Conservation (phyloP, 768 basidiomycete genomes). For the Lactifluus volemus region DNA sequence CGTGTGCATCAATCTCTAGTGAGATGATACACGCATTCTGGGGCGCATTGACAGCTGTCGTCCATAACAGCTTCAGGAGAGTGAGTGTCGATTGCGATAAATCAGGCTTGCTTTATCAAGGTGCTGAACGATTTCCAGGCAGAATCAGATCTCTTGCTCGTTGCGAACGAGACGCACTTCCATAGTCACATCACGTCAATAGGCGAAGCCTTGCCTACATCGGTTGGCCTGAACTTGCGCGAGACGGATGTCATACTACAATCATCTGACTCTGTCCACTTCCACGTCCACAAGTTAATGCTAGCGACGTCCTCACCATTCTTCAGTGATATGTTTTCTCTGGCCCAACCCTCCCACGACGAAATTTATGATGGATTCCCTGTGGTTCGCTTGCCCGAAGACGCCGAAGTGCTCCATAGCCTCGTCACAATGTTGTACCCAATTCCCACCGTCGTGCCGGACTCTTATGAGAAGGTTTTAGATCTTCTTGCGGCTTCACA, state of each 20-base stretch:
- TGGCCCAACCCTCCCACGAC: constrained; percentile 15
- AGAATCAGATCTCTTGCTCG: not conserved
- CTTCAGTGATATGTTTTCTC: constrained; percentile 26
- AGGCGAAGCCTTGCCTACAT: not conserved
- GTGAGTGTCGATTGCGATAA: not conserved
- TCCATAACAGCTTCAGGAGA: not conserved
- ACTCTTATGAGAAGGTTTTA: not conserved
- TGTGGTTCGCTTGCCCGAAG: constrained; percentile 9
- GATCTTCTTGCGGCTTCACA: constrained; percentile 12
- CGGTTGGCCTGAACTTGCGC: not conserved
- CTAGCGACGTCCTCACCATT: constrained; percentile 27
- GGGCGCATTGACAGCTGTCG: not conserved
- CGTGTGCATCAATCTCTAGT: not conserved
- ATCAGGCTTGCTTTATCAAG: not conserved
- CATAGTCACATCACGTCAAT: not conserved
- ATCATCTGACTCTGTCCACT: constrained; percentile 24
- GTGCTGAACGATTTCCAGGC: not conserved
- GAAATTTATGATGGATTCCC: constrained; percentile 6
- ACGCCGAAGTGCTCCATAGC: not conserved
- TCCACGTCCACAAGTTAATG: constrained; percentile 25
- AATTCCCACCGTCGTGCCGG: not conserved
- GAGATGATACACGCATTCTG: not conserved
- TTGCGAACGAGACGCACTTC: not conserved
- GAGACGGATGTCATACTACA: constrained; percentile 22
- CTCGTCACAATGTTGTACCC: constrained; percentile 6